Base-by-base conservation (phyloP, 1,139 yeast genomes). In the Geotrichum australiense region DNA sequence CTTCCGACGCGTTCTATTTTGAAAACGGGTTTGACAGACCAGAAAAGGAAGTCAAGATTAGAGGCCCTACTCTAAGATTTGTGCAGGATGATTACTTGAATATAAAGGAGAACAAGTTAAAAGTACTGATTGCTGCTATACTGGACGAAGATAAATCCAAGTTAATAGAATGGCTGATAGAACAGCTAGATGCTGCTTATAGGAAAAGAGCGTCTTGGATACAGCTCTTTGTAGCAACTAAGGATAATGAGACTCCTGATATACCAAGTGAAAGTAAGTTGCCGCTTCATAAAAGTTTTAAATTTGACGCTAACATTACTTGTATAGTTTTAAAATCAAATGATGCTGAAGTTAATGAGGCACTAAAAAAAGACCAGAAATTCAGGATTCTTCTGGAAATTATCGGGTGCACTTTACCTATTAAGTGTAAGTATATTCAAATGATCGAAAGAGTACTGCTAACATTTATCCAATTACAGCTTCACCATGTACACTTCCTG, bases 1-100 rank as follows among this genome's bases (percentile, higher is more conserved):
- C 75, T 38, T 76, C 71, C 16, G 58, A 63, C 19, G 51, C 66
- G 5, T 65, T 63, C 22, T 69, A 69, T 47, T 69, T 65, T 42
- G 66, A 73, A 42, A 63, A 66, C 44, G 76, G 76, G 18, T 85
- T 89, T 27, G 84, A 79, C 39, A 57, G 71, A 29, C 52, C 49
- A 30, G 23, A 36, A 8, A 34, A 24, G 11, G 25, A 15, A 8
- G 20, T 22, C 7, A 30, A 25, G 22, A 16, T 6, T 11, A 20
- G 11, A 26, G 32, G 21, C 2, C 39, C 32, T 11, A 33, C 37
- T 11, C 19, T 25, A 18, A 27, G 14, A 5, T 38, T 37, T 30
- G 43, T 36, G 37, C 54, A 55, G 6, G 51, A 53, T 2, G 46
- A 48, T 5, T 47, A 42, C 12, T 53, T 51, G 12, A 44, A 57